These are phyloP conservation scores for Erythrophleum ivorense DNA, from an alignment of 331 rosid species.

Conservation along the genomic window DNA sequence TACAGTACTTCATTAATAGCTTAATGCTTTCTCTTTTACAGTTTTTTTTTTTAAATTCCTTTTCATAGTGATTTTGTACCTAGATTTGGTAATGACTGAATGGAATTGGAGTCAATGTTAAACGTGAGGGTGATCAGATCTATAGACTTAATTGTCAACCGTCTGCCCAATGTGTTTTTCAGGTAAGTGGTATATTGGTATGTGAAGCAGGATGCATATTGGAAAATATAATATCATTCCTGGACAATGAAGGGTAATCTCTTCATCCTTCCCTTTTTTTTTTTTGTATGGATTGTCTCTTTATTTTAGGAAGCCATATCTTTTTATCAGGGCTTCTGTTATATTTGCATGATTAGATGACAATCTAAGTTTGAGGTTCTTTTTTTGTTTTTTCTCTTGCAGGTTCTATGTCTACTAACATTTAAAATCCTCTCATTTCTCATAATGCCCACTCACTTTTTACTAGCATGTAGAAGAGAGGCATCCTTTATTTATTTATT, in stretches of 20 bases:
- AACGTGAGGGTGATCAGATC: slow-evolving; percentile 17
- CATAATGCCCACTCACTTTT: not conserved
- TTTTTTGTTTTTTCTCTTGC: not conserved
- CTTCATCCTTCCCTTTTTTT: slow-evolving; percentile 20
- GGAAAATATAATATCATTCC: slow-evolving; percentile 84
- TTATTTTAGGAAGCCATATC: not conserved
- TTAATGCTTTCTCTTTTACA: slow-evolving; percentile 5
- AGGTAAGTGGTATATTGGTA: slow-evolving; percentile 96
- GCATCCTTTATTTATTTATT: not conserved
- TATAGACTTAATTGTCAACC: slow-evolving; percentile 34
- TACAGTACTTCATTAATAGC: not conserved
- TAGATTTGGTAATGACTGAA: slow-evolving; percentile 19
- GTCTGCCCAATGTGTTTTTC: slow-evolving; percentile 46
- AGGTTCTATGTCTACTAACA: not conserved
- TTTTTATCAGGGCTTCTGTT: slow-evolving; percentile 2
- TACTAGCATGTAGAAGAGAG: not conserved
- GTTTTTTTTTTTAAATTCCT: not conserved
- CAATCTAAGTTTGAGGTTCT: not conserved
- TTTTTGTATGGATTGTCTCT: not conserved
- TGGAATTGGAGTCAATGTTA: slow-evolving; percentile 25
- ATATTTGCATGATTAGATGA: slow-evolving; percentile 14
- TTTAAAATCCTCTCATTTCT: not conserved
- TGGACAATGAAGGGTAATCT: slow-evolving; percentile 87
- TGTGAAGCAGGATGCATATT: slow-evolving; percentile 97
- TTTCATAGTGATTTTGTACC: not conserved